Evolutionary conservation across 2,329 filamentous ascomycete genomes (phyloP), one percentile per base, ranked within the genome.

Genomic region (Fonsecaea pedrosoi): DNA sequence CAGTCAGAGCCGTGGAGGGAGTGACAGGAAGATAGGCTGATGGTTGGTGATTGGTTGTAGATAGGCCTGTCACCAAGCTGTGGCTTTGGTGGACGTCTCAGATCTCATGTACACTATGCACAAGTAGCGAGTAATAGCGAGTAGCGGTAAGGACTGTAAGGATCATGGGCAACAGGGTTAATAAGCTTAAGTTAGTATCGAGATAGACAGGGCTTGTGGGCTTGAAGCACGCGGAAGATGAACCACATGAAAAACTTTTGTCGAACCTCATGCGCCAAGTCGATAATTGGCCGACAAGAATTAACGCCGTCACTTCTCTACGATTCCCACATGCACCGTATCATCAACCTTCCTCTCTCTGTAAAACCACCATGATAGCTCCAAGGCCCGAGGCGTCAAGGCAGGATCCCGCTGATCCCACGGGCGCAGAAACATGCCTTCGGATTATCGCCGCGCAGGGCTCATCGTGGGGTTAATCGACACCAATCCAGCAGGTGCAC

Each of bases 1-100:
- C 45, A 54, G 59, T 61, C 59, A 54, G 42, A 30, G 35, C 21
- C 3, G 12, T 50, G 13, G n/a, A 54, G 59, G 32, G 25, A 3
- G 13, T 10, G 18, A 54, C 40, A 12, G 45, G 35, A 7, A 12
- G 32, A 37, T 25, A 61, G 59, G 59, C 1, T 42, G 32, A 42
- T 53, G 21, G 25, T 53, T 38, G 45, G 32, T 54, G 59, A 54
- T 61, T 61, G 59, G 59, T 37, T 54, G 48, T 61, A 61, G 59
- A 61, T 61, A 61, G 48, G 45, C 45, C 10, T 30, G 30, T 32
- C 30, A 32, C 30, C 30, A 32, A 32, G 30, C 30, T 32, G 40
- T 60, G 48, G 34, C 25, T 35, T 10, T 32, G 18, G 30, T 48
- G 34, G 48, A 61, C 34, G 59, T 54, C 34, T 54, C 10, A 40